These are phyloP conservation scores for Fragilariopsis cylindrus DNA, from an alignment of 108 stramenopile species.

Conservation along the genomic window DNA sequence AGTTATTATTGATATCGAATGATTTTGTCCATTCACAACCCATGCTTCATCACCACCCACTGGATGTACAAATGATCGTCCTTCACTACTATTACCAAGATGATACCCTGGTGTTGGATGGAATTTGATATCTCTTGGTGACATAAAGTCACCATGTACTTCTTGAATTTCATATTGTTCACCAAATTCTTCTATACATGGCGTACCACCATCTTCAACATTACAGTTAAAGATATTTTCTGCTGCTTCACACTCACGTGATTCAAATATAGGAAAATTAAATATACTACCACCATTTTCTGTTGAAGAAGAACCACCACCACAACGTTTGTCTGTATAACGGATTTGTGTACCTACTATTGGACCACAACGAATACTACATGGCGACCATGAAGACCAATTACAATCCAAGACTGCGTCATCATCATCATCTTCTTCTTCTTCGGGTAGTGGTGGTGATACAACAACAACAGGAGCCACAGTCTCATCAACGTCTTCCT, in stretches of 20 bases:
- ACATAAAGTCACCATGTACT: slow-evolving; percentile 24
- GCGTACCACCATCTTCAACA: slow-evolving; percentile 5
- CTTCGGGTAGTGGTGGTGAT: not conserved
- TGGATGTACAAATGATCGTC: slow-evolving; percentile 30
- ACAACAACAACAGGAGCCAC: not conserved
- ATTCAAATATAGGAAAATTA: not conserved
- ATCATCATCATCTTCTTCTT: not conserved
- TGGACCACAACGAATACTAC: slow-evolving; percentile 42
- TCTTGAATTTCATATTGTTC: slow-evolving; percentile 9
- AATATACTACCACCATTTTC: not conserved
- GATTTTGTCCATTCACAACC: slow-evolving; percentile 50
- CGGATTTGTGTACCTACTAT: slow-evolving; percentile 34
- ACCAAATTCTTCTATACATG: slow-evolving; percentile 5
- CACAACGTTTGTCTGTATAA: slow-evolving; percentile 2
- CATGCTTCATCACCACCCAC: slow-evolving; percentile 45
- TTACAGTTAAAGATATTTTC: not conserved
- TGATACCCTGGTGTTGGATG: slow-evolving; percentile 59
- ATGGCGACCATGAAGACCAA: slow-evolving; percentile 46
- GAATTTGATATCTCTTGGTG: slow-evolving; percentile 12
- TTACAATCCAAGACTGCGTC: not conserved
- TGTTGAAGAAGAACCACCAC: not conserved
- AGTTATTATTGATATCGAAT: slow-evolving; percentile 41
- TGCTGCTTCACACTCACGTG: not conserved
- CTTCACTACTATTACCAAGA: slow-evolving; percentile 38
- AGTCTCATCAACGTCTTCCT: not conserved